Conservation (phyloP, 1,284 basidiomycete genomes). For the Cystobasidium slooffiae region DNA sequence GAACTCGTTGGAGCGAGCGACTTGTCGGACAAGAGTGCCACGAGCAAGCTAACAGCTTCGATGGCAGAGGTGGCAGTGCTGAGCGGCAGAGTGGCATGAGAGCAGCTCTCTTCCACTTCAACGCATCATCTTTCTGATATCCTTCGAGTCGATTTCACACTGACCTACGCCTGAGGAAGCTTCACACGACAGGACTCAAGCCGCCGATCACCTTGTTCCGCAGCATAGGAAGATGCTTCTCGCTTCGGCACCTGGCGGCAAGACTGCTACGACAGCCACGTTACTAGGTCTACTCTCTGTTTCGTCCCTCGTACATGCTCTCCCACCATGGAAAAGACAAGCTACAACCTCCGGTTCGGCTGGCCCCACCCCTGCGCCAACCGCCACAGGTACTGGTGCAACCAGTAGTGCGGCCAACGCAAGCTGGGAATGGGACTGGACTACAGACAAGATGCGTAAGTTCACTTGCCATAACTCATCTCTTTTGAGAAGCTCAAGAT, state of each 20-base stretch:
- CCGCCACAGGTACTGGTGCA: not conserved
- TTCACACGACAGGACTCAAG: too few relatives aligned
- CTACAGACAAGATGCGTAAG: slow-evolving; percentile 38
- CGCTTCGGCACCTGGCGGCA: not conserved
- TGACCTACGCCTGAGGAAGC: too few relatives aligned
- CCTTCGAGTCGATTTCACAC: not conserved
- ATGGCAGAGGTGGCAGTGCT: not conserved
- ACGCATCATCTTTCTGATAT: not conserved
- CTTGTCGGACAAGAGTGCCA: not conserved
- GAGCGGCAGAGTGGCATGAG: not conserved
- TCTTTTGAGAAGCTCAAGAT: too few relatives aligned
- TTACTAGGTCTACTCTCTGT: not conserved
- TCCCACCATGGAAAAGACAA: slow-evolving; percentile 27
- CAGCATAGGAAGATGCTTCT: not conserved
- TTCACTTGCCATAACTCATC: not conserved
- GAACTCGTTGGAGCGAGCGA: not conserved
- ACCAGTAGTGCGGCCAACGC: not conserved
- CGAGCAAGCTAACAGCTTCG: not conserved
- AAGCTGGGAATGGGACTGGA: slow-evolving; percentile 32
- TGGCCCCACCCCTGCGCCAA: not conserved
- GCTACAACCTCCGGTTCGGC: not conserved
- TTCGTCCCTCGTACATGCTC: slow-evolving; percentile 1
- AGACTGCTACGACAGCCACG: not conserved
- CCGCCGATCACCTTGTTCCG: not conserved
- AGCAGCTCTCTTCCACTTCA: not conserved